Conservation (phyloP, 148 eudicot genomes). For the Fagopyrum esculentum region DNA sequence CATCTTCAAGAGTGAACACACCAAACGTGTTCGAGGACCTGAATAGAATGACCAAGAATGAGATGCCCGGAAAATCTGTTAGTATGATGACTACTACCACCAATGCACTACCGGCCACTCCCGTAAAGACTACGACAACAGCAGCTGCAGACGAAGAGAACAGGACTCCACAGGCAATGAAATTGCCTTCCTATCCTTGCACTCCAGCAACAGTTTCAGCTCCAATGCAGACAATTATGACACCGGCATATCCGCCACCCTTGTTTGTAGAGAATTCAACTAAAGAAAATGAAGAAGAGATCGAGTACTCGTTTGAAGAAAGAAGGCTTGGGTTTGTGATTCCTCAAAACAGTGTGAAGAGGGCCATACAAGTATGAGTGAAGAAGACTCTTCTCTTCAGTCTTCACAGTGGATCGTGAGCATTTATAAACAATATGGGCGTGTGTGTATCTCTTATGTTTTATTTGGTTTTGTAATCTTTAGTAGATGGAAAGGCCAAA, state of each 20-base stretch:
- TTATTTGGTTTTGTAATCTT: neutral
- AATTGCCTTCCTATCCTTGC: conserved; percentile 25
- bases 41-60: conserved; percentile 30
- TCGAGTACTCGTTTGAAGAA: conserved; percentile 90
- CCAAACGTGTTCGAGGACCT: conserved; percentile 41
- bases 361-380: conserved; percentile 30
- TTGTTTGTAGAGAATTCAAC: conserved; percentile 4
- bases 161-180: conserved; percentile 40
- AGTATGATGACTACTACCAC: neutral
- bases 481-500: neutral
- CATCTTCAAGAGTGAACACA: conserved; percentile 43
- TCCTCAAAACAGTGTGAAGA: conserved; percentile 29
- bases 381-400: neutral
- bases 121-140: conserved; percentile 30
- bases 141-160: conserved; percentile 33
- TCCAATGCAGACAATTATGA: conserved; percentile 46
- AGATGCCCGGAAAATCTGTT: conserved; percentile 18
- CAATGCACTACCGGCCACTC: conserved; percentile 14
- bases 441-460: neutral
- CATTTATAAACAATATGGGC: neutral
- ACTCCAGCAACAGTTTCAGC: conserved; percentile 41
- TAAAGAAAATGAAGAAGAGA: conserved; percentile 31
- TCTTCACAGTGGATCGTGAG: neutral
- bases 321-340: conserved; percentile 53
- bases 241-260: conserved; percentile 26